These are phyloP conservation scores for Coniochaeta ligniaria DNA, from an alignment of 2,329 filamentous ascomycete genomes.

Conservation along the genomic window DNA sequence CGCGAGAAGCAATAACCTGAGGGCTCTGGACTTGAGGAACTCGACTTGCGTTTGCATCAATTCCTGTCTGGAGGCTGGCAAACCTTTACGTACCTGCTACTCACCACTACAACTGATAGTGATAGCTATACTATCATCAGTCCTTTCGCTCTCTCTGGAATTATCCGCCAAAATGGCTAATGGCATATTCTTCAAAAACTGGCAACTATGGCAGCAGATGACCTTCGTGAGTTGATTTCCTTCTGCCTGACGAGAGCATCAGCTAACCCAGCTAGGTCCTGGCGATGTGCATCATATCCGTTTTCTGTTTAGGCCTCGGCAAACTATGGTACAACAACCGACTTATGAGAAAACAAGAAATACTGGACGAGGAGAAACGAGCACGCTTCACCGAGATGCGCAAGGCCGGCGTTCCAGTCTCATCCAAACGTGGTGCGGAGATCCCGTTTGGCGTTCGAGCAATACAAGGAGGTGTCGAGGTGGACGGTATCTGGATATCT, in stretches of 20 bases:
- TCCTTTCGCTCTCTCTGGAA: neutral
- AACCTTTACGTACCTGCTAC: neutral
- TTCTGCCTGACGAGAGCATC: neutral
- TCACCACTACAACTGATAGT: neutral
- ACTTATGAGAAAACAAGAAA: slow-evolving; percentile 47
- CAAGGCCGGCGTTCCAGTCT: slow-evolving; percentile 41
- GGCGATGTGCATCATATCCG: slow-evolving; percentile 60
- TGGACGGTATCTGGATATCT: slow-evolving; percentile 79
- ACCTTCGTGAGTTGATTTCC: slow-evolving; percentile 41
- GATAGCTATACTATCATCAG: slow-evolving; percentile 7
- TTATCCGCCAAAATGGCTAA: slow-evolving; percentile 23
- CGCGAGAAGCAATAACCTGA: neutral
- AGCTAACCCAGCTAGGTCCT: slow-evolving; percentile 51
- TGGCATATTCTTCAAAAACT: slow-evolving; percentile 55
- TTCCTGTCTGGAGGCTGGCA: neutral
- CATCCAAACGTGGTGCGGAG: slow-evolving; percentile 36
- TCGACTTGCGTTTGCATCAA: neutral
- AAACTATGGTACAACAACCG: slow-evolving; percentile 61
- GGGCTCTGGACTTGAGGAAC: neutral
- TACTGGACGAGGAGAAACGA: slow-evolving; percentile 60
- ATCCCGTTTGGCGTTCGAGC: slow-evolving; percentile 84
- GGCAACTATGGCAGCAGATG: slow-evolving; percentile 85
- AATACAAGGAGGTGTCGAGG: slow-evolving; percentile 72
- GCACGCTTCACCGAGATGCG: slow-evolving; percentile 44
- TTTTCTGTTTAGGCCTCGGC: slow-evolving; percentile 59